Conservation (phyloP, 768 basidiomycete species). For the Leccinum truebloodii region DNA sequence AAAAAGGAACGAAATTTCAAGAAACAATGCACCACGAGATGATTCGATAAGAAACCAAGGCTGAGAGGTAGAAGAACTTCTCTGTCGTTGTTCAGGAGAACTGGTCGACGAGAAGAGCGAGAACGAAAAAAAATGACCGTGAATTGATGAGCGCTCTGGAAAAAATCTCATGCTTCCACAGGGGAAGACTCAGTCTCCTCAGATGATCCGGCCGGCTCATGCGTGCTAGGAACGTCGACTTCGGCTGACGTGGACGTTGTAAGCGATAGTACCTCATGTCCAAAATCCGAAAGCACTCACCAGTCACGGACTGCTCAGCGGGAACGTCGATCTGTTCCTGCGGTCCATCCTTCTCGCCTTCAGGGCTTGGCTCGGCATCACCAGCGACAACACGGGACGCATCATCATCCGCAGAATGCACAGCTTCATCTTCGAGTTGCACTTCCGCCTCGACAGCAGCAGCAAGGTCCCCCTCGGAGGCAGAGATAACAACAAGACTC, state of each 20-base stretch:
- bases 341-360: background rate
- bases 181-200: constrained; percentile 1
- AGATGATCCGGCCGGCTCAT: background rate
- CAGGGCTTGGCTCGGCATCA: background rate
- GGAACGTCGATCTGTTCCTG: background rate
- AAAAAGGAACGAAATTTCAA: constrained; percentile 7
- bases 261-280: background rate
- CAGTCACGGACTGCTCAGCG: background rate
- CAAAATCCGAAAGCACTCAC: constrained; percentile 13
- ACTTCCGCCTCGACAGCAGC: constrained; percentile 1
- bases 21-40: constrained; percentile 4
- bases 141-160: background rate
- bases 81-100: constrained; percentile 1
- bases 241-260: constrained; percentile 4
- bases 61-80: background rate
- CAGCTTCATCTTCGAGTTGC: background rate
- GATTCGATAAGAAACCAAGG: background rate
- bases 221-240: background rate
- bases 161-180: constrained; percentile 2
- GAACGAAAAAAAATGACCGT: background rate
- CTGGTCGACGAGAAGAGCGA: background rate
- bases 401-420: background rate
- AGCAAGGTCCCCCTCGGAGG: constrained; percentile 1
- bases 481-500: background rate
- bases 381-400: background rate